Conservation (phyloP, 2,329 filamentous ascomycete species). For the Fusarium euwallaceae region DNA sequence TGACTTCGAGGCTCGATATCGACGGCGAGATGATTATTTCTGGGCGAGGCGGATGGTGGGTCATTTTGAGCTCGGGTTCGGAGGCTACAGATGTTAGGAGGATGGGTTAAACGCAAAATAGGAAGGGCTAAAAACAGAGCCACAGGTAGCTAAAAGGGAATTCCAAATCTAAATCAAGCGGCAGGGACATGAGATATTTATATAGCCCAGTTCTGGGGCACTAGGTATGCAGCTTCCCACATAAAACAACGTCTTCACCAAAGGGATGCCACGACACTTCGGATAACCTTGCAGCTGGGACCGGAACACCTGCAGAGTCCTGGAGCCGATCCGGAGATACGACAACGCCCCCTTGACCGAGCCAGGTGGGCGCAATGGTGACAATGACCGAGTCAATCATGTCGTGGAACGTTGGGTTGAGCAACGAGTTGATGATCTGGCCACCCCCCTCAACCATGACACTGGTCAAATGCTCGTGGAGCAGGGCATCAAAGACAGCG, state of each 20-base stretch:
- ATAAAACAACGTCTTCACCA: slow-evolving; percentile 86
- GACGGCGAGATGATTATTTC: background rate
- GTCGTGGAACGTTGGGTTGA: slow-evolving; percentile 71
- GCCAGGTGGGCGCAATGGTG: slow-evolving; percentile 89
- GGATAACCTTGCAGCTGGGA: slow-evolving; percentile 74
- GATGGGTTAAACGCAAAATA: background rate
- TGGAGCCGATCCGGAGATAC: slow-evolving; percentile 76
- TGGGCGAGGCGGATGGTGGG: background rate
- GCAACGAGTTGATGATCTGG: slow-evolving; percentile 82
- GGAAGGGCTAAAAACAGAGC: background rate
- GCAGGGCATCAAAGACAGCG: slow-evolving; percentile 71
- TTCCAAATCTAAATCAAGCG: background rate
- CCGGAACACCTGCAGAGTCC: slow-evolving; percentile 63
- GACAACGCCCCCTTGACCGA: slow-evolving; percentile 85
- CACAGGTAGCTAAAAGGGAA: background rate
- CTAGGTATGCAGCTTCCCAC: slow-evolving; percentile 68
- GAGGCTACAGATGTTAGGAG: background rate
- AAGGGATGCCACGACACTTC: slow-evolving; percentile 81
- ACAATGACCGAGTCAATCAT: slow-evolving; percentile 84
- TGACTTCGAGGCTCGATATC: background rate
- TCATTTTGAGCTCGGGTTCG: background rate
- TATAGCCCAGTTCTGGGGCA: slow-evolving; percentile 24
- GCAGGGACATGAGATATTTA: slow-evolving; percentile 23
- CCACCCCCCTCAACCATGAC: slow-evolving; percentile 95
- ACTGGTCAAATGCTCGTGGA: slow-evolving; percentile 73